Percentiles rank a stretch among this genome's conserved stretches.
phyloP scores from a whole-genome alignment of 2,329 filamentous ascomycete genomes.

The Clarireedia paspali region DNA sequence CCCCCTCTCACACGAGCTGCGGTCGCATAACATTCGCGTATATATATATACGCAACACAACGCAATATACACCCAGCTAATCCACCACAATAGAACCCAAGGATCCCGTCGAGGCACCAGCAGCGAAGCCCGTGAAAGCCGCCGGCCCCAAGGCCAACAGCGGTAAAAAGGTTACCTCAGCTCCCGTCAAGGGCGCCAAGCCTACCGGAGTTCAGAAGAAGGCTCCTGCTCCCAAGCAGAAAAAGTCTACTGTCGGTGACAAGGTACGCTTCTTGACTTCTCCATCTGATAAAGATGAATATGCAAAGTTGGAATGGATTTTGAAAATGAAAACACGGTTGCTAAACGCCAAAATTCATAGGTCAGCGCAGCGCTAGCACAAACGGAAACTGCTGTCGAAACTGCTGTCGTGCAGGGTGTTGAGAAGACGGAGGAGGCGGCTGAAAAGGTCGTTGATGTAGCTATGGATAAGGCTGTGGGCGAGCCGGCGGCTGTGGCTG shows the following conservation, averaged over 20 bases:
- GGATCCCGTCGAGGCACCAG: constrained; percentile 20
- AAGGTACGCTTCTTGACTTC: constrained; percentile 20
- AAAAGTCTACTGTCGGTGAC: constrained; percentile 21
- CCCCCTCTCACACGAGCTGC: not conserved
- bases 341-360: not conserved
- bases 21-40: constrained; percentile 7
- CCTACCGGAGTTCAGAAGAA: constrained; percentile 28
- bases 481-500: not conserved
- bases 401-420: not conserved
- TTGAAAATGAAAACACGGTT: not conserved
- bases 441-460: not conserved
- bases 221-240: constrained; percentile 26
- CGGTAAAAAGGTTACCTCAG: constrained; percentile 24
- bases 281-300: not conserved
- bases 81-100: constrained; percentile 17
- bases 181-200: constrained; percentile 26
- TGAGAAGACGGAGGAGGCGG: not conserved
- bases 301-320: not conserved
- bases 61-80: not conserved
- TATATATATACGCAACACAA: not conserved
- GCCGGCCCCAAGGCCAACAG: constrained; percentile 23
- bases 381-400: not conserved
- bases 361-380: not conserved
- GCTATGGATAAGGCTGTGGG: not conserved
- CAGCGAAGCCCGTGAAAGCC: constrained; percentile 23